phyloP scores from a whole-genome alignment of 192 early-diverging fungal species.

The Dimargaris cristalligena region DNA sequence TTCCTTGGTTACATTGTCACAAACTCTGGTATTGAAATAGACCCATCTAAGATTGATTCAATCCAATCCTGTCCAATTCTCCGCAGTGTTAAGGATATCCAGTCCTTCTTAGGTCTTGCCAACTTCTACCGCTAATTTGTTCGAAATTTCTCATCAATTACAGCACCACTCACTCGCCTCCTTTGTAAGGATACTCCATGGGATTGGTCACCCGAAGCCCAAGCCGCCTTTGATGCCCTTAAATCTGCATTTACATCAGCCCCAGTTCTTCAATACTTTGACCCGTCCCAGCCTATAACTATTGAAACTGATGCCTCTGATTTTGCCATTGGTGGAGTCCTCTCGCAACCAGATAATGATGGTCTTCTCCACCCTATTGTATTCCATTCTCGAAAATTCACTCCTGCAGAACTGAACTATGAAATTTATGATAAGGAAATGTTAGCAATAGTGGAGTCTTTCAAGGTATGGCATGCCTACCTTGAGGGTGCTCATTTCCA shows the following conservation, averaged over 20 bases:
- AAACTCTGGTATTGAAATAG: slow-evolving; percentile 18
- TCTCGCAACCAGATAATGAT: slow-evolving; percentile 15
- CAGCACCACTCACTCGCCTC: slow-evolving; percentile 15
- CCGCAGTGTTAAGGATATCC: slow-evolving; percentile 7
- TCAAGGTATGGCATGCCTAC: slow-evolving; percentile 21
- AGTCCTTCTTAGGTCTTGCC: slow-evolving; percentile 17
- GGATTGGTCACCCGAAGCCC: slow-evolving; percentile 4
- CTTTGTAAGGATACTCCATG: neutral
- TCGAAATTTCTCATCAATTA: slow-evolving; percentile 13
- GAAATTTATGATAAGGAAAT: slow-evolving; percentile 23
- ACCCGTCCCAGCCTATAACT: slow-evolving; percentile 15
- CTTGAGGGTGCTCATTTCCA: slow-evolving; percentile 13
- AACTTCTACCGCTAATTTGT: slow-evolving; percentile 21
- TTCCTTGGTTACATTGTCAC: slow-evolving; percentile 14
- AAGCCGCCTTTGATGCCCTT: slow-evolving; percentile 16
- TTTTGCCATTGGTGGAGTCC: slow-evolving; percentile 19
- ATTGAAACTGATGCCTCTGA: slow-evolving; percentile 25
- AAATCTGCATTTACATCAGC: slow-evolving; percentile 14
- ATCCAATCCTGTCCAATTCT: slow-evolving; percentile 17
- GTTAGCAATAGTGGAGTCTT: slow-evolving; percentile 22
- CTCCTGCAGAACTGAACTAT: slow-evolving; percentile 19
- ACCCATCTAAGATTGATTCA: slow-evolving; percentile 14
- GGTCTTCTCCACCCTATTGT: slow-evolving; percentile 19
- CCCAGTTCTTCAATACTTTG: slow-evolving; percentile 18
- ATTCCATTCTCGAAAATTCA: slow-evolving; percentile 14